These are phyloP conservation scores for Aspergillus piperis DNA, from an alignment of 2,329 filamentous ascomycete genomes.

Conservation along the genomic window DNA sequence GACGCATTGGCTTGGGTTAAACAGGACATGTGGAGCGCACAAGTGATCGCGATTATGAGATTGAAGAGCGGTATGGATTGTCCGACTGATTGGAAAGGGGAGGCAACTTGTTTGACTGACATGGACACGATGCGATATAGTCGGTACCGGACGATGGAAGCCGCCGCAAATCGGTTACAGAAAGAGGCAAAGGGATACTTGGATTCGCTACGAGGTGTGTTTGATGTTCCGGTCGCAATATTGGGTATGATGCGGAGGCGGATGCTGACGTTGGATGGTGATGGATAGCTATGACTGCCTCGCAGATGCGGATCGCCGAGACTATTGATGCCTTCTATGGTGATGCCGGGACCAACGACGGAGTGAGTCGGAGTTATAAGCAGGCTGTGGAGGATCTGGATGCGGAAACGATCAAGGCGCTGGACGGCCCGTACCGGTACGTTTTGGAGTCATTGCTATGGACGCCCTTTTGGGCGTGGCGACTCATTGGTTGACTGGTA, in stretches of 20 bases:
- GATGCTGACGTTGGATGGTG: slow-evolving; percentile 12
- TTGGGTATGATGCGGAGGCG: not conserved
- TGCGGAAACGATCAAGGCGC: slow-evolving; percentile 95
- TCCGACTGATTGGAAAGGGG: not conserved
- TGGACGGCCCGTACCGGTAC: slow-evolving; percentile 90
- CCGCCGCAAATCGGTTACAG: slow-evolving; percentile 85
- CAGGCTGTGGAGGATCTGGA: slow-evolving; percentile 97
- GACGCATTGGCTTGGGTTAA: not conserved
- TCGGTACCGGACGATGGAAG: slow-evolving; percentile 96
- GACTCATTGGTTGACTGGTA: not conserved
- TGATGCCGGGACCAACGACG: slow-evolving; percentile 89
- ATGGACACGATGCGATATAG: slow-evolving; percentile 47
- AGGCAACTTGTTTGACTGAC: slow-evolving; percentile 12
- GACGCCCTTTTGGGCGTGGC: too few species aligned
- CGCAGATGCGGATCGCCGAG: slow-evolving; percentile 70
- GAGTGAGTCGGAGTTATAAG: slow-evolving; percentile 95
- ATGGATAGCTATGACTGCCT: slow-evolving; percentile 86
- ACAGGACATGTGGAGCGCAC: slow-evolving; percentile 95
- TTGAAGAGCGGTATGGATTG: slow-evolving; percentile 74
- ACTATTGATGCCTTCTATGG: slow-evolving; percentile 99
- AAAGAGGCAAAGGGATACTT: slow-evolving; percentile 98
- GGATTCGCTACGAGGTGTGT: slow-evolving; percentile 82
- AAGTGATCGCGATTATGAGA: slow-evolving; percentile 97
- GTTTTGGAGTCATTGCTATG: slow-evolving; percentile 6
- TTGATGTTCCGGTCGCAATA: not conserved